A percentile compares a stretch with the other conserved stretches of the same genome.
phyloP scores from a whole-genome alignment of 352 stramenopile species.

The Aphanomyces cochlioides region DNA sequence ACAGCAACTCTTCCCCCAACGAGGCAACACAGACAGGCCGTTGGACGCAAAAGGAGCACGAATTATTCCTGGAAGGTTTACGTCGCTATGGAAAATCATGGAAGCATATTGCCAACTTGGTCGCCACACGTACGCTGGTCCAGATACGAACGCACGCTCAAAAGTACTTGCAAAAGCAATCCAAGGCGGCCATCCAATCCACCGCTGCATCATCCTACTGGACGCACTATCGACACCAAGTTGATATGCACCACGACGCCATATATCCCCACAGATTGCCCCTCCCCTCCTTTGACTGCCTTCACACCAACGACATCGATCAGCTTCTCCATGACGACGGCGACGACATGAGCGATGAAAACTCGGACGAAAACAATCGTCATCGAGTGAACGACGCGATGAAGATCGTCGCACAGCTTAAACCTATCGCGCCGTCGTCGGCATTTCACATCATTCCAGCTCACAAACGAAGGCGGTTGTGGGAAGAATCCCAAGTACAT shows the following conservation, averaged over 20 bases:
- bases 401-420: constrained; percentile 1
- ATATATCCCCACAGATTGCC: constrained; percentile 1
- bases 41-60: constrained; percentile 88
- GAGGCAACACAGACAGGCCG: constrained; percentile 39
- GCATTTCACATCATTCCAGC: neutral
- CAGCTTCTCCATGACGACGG: constrained; percentile 1
- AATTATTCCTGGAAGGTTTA: constrained; percentile 84
- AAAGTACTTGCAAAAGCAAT: constrained; percentile 93
- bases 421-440: constrained; percentile 8
- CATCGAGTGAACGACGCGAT: constrained; percentile 1
- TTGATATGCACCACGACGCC: neutral
- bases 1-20: neutral
- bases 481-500: too few species aligned
- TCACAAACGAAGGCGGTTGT: constrained; percentile 9
- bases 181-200: constrained; percentile 37
- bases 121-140: constrained; percentile 80
- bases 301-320: neutral
- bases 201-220: neutral
- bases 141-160: constrained; percentile 97
- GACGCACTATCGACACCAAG: neutral
- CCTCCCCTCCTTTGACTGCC: neutral
- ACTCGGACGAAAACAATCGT: neutral
- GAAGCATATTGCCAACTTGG: constrained; percentile 86
- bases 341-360: neutral
- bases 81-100: constrained; percentile 86